These are phyloP conservation scores for Zopfia rhizophila DNA, from an alignment of 2,329 filamentous ascomycete genomes.

Conservation along the genomic window DNA sequence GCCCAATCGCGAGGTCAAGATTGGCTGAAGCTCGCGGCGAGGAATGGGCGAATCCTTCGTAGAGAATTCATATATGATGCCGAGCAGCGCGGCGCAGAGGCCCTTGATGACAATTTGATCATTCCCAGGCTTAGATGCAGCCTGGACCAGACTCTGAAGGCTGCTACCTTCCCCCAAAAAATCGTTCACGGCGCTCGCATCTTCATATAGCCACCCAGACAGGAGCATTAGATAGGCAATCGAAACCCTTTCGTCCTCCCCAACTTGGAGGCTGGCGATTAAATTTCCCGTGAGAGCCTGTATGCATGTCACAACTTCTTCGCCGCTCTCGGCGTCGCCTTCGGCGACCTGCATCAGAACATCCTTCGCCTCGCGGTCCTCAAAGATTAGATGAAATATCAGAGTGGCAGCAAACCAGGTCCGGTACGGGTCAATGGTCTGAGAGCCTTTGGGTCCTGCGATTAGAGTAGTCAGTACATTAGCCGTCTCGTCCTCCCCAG, in stretches of 20 bases:
- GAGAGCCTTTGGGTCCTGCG: constrained; percentile 68
- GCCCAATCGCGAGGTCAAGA: constrained; percentile 80
- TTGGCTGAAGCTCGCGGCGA: constrained; percentile 79
- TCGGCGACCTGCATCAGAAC: constrained; percentile 85
- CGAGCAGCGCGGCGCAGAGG: constrained; percentile 83
- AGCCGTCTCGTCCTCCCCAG: constrained; percentile 81
- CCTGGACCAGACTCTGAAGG: constrained; percentile 84
- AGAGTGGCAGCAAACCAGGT: constrained; percentile 91
- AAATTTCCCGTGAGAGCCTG: constrained; percentile 88
- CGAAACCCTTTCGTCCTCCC: constrained; percentile 80
- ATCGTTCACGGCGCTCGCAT: constrained; percentile 90
- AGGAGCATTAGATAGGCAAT: constrained; percentile 92
- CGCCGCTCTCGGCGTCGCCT: constrained; percentile 86
- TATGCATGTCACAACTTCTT: constrained; percentile 94
- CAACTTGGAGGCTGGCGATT: constrained; percentile 79
- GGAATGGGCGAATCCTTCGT: constrained; percentile 95
- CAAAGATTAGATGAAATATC: constrained; percentile 84
- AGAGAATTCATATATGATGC: constrained; percentile 94
- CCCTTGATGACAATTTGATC: constrained; percentile 79
- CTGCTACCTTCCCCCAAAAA: constrained; percentile 92
- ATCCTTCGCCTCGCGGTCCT: constrained; percentile 81
- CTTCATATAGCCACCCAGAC: constrained; percentile 90
- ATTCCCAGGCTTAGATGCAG: constrained; percentile 63
- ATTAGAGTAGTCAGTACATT: constrained; percentile 90
- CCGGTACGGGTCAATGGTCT: constrained; percentile 82